phyloP scores from a whole-genome alignment of 176 grass and related monocot genomes.

The Carex littledalei region DNA sequence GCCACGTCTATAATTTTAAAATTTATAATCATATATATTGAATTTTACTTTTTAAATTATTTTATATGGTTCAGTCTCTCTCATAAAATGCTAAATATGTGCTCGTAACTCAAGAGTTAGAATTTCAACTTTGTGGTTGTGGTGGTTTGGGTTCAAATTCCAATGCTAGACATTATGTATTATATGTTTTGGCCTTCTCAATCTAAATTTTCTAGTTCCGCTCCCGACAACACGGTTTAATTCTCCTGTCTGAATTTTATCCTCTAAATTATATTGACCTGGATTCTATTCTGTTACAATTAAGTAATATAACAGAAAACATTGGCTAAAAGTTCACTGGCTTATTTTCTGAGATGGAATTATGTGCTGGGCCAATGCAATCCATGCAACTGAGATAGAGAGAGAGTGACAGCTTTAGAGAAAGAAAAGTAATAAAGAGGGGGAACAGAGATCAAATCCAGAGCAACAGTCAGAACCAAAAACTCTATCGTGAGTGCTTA shows the following conservation, averaged over 20 bases:
- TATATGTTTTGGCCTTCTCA: too few relatives aligned
- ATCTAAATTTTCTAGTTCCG: too few relatives aligned
- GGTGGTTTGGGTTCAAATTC: too few relatives aligned
- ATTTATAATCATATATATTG: too few relatives aligned
- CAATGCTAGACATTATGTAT: too few relatives aligned
- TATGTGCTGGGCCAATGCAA: constrained; percentile 30
- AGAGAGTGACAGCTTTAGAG: constrained; percentile 17
- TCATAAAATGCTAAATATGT: too few relatives aligned
- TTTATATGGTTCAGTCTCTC: too few relatives aligned
- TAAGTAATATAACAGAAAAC: not conserved
- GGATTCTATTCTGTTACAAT: not conserved
- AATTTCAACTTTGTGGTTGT: too few relatives aligned
- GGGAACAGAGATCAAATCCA: constrained; percentile 21
- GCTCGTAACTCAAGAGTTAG: too few relatives aligned
- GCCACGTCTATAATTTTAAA: too few relatives aligned
- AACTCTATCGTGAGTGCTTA: constrained; percentile 12
- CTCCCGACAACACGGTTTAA: not conserved
- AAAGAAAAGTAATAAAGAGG: constrained; percentile 21
- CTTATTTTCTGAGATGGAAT: constrained; percentile 27
- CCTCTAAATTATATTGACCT: not conserved
- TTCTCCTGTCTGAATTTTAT: not conserved
- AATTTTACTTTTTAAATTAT: too few relatives aligned
- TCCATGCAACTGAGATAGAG: constrained; percentile 30
- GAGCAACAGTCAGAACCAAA: constrained; percentile 27
- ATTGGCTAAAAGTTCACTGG: not conserved